Evolutionary conservation across 371 early-diverging fungal genomes (phyloP).

Genomic region (Syncephalis plumigaleata): DNA sequence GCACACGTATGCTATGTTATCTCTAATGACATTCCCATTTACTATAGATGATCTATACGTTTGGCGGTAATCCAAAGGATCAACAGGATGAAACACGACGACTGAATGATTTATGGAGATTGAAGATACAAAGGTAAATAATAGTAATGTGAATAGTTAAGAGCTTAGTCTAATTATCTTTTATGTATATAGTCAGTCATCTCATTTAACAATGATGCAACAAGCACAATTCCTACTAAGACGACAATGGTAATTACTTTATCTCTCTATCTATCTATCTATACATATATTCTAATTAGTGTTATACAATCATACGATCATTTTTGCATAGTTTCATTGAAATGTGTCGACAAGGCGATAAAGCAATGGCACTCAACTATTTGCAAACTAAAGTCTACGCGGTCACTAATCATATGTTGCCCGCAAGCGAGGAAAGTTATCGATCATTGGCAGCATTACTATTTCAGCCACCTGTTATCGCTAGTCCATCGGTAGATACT

Average conservation of each 20-base stretch:
- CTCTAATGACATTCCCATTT: no score
- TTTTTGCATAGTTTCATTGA: slow-evolving; percentile 3
- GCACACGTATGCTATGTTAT: background rate
- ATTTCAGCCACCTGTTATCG: no score
- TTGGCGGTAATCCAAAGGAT: slow-evolving; percentile 82
- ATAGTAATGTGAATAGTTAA: background rate
- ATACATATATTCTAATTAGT: no score
- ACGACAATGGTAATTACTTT: slow-evolving; percentile 38
- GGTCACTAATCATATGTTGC: slow-evolving; percentile 34
- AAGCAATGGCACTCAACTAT: slow-evolving; percentile 41
- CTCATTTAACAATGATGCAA: slow-evolving; percentile 29
- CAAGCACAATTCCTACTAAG: slow-evolving; percentile 41
- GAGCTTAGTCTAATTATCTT: no score
- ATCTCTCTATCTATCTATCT: no score
- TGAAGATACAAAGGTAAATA: slow-evolving; percentile 39
- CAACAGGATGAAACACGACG: slow-evolving; percentile 25
- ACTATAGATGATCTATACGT: slow-evolving; percentile 47
- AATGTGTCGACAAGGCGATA: slow-evolving; percentile 7
- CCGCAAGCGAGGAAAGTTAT: no score
- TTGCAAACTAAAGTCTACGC: slow-evolving; percentile 39
- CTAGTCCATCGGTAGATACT: no score
- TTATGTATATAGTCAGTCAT: slow-evolving; percentile 44
- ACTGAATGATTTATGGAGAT: slow-evolving; percentile 75
- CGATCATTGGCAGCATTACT: no score
- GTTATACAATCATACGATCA: no score